These are phyloP conservation scores for Vanrija sp. DNA, from an alignment of 1,284 basidiomycete species.

Conservation along the genomic window DNA sequence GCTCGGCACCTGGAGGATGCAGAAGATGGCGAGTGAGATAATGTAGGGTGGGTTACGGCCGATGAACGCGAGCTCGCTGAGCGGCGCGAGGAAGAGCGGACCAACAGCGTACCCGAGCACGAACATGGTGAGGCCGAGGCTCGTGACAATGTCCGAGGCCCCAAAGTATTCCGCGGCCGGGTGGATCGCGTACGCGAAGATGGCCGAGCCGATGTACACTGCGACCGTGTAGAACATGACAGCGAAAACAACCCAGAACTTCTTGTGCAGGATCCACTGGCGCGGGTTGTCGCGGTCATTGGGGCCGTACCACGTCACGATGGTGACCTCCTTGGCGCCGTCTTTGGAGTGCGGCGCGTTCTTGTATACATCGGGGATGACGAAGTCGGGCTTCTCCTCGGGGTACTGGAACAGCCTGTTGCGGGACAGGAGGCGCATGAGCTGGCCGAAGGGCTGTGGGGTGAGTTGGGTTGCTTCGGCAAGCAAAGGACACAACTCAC, in stretches of 20 bases:
- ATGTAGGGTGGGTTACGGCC: constrained; percentile 42
- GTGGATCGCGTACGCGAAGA: constrained; percentile 10
- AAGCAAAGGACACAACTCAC: not conserved
- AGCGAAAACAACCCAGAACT: constrained; percentile 64
- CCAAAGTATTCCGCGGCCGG: constrained; percentile 7
- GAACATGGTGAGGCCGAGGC: constrained; percentile 11
- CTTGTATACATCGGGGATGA: constrained; percentile 13
- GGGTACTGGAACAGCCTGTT: constrained; percentile 21
- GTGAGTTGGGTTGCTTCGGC: not conserved
- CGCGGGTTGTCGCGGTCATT: constrained; percentile 63
- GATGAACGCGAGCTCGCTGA: constrained; percentile 35
- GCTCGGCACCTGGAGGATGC: constrained; percentile 40
- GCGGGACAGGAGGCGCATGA: constrained; percentile 4
- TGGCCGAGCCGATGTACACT: constrained; percentile 14
- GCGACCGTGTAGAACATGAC: constrained; percentile 53
- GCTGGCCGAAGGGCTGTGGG: constrained; percentile 6
- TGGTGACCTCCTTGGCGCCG: constrained; percentile 1
- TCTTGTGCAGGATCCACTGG: constrained; percentile 61
- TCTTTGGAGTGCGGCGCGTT: not conserved
- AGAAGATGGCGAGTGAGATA: constrained; percentile 40
- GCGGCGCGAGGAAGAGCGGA: constrained; percentile 51
- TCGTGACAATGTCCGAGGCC: constrained; percentile 8
- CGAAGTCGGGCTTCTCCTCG: constrained; percentile 19
- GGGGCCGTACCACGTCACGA: constrained; percentile 62
- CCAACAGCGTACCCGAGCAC: constrained; percentile 63